Conservation (phyloP, 2,329 filamentous ascomycete genomes). For the Apiospora rasikravindrae region DNA sequence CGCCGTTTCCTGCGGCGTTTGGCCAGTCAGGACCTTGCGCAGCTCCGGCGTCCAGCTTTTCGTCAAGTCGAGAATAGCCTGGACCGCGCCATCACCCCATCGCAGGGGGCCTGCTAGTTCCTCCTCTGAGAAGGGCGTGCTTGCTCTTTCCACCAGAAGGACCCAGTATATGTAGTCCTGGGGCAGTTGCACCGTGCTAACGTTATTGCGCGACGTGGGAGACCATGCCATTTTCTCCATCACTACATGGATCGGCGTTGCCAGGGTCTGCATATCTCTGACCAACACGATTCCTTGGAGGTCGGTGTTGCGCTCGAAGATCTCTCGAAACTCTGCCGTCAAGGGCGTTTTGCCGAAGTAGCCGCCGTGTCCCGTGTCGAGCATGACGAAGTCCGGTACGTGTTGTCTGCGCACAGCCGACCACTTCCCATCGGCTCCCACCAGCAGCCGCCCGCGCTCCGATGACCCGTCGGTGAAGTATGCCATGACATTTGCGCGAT, state of each 20-base stretch:
- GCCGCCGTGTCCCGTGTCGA: constrained; percentile 45
- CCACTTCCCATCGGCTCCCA: constrained; percentile 46
- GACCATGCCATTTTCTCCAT: not conserved
- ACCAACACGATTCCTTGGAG: constrained; percentile 35
- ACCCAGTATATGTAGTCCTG: constrained; percentile 44
- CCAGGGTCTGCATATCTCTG: constrained; percentile 23
- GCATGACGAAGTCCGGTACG: constrained; percentile 38
- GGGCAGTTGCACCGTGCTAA: constrained; percentile 23
- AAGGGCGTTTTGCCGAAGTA: constrained; percentile 48
- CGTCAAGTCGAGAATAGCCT: constrained; percentile 22
- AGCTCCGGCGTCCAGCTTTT: constrained; percentile 24
- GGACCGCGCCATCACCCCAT: not conserved
- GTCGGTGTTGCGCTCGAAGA: constrained; percentile 25
- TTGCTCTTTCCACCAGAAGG: constrained; percentile 28
- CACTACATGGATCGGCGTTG: constrained; percentile 26
- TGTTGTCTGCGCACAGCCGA: constrained; percentile 44
- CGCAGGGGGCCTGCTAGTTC: constrained; percentile 13
- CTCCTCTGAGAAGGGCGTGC: constrained; percentile 21
- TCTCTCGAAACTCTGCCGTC: constrained; percentile 31
- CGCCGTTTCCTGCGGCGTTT: constrained; percentile 17
- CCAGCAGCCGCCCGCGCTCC: constrained; percentile 39
- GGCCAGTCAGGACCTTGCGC: constrained; percentile 23
- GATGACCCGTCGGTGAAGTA: constrained; percentile 41
- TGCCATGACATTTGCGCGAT: constrained; percentile 30
- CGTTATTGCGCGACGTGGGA: not conserved